Base-by-base conservation (phyloP, 1,284 basidiomycete species). In the Schizophyllum commune region DNA sequence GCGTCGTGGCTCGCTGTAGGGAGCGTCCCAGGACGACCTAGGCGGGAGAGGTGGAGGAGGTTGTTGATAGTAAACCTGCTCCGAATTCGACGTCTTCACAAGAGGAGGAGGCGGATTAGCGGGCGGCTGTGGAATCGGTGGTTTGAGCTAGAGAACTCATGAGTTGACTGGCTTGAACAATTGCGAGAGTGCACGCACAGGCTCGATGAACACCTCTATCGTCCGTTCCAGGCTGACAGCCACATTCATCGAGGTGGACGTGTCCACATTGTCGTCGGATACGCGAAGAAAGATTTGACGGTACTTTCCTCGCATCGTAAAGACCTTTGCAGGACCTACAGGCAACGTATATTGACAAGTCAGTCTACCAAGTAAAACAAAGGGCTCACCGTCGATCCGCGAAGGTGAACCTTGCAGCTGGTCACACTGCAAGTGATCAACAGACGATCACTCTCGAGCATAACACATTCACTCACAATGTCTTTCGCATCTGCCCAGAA, bases 401-500 rank as follows among this genome's bases (percentile, higher is more conserved):
- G 84, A 82, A 6, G 88, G 84, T 13, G 84, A 78, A 4, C 69
- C 68, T 69, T 91, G 88, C 22, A 91, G 74, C 61, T 77, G 74
- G 15, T 81, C 73, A 57, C 79, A 79, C 78, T 81, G 61, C 9
- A 34, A 33, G 52, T 32, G 55, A 57, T 63, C 32, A 64, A 59
- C 61, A 15, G 33, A 56, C 8, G 56, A 51, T 5, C 27, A 2
- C 27, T 27, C 27, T 27, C 27, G 5, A 5, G 27, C 27, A 27
- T 27, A 27, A 27, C 51, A 15, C 32, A 53, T 15, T 54, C 53
- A 69, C 77, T 63, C 63, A 80, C 79, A 20, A 91, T 74, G 22
- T 88, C 83, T 63, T 79, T 76, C 1, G 87, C 85, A 68, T 88
- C 82, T 9, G 83, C 86, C 86, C 88, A 90, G 67, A 79, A 87